Evolutionary conservation across 2,329 filamentous ascomycete genomes (phyloP), one percentile per base, ranked within the genome.

Genomic region (Dendryphion nanum): DNA sequence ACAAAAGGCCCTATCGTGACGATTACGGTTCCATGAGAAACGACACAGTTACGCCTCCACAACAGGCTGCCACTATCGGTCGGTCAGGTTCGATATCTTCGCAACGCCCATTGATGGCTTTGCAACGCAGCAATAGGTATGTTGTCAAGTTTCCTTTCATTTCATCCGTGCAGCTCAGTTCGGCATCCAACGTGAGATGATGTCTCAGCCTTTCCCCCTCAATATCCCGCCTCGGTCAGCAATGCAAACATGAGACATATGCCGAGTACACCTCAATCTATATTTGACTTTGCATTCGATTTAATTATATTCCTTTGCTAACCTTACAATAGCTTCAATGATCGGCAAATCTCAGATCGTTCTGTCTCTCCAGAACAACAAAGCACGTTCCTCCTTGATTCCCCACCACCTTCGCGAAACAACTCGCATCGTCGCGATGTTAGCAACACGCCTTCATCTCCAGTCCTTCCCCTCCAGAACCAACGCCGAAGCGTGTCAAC

Each of bases 381-480:
- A 36, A 26, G 45, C 38, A 18, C 47, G 45, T 65, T 64, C 35
- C 45, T 57, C 8, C 48, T 61, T 17, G 44, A 60, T 37, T 36
- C 55, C 4, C 42, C 54, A 4, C 50, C 51, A 17, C 46, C 51
- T 17, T 45, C 47, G 6, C 48, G 49, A 8, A 52, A 54, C 26
- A 51, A 55, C 29, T 57, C 56, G 5, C 55, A 61, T 31, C 51
- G 49, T 28, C 59, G 60, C 18, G 48, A 59, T 30, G 46, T 45
- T 33, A 63, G 58, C 46, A 41, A 33, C 16, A 61, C 59, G 0
- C 59, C 59, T 3, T 63, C 59, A 8, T 64, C 61, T 2, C 49
- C 55, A 6, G 17, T 59, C 13, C 53, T 64, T n/a, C 56, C 54
- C 6, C 48, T 55, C 14, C 53, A 61, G 40, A 41, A 45, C 19